phyloP scores from a whole-genome alignment of 1,284 basidiomycete genomes.

The Leccinum variabile region DNA sequence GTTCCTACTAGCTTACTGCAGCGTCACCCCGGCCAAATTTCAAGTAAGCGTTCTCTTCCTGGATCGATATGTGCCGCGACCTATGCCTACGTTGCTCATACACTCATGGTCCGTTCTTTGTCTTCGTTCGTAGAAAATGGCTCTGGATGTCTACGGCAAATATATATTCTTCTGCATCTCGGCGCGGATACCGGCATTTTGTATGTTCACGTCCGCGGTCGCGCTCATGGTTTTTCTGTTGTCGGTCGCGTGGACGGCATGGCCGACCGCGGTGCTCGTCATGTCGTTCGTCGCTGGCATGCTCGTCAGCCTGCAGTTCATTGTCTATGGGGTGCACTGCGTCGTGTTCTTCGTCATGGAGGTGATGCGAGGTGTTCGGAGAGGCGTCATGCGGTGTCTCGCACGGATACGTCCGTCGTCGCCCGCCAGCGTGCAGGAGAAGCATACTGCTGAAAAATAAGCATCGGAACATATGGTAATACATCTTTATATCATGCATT shows the following conservation, averaged over 20 bases:
- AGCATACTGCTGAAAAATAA: conserved; percentile 10
- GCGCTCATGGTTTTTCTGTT: conserved; percentile 59
- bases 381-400: conserved; percentile 16
- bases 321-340: conserved; percentile 54
- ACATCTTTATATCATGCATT: background rate
- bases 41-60: conserved; percentile 40
- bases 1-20: conserved; percentile 62
- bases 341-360: conserved; percentile 19
- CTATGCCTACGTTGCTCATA: background rate
- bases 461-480: background rate
- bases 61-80: background rate
- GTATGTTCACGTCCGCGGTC: conserved; percentile 52
- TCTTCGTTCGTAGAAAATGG: conserved; percentile 40
- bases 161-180: conserved; percentile 68
- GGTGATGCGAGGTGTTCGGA: conserved; percentile 11
- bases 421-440: conserved; percentile 13
- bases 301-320: conserved; percentile 60
- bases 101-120: background rate
- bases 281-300: conserved; percentile 56
- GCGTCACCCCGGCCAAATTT: conserved; percentile 48
- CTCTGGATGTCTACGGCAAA: conserved; percentile 55
- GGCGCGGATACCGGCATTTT: conserved; percentile 58
- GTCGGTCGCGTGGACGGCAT: conserved; percentile 58
- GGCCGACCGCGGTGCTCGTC: conserved; percentile 58
- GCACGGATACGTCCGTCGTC: conserved; percentile 14